Conservation (phyloP, 176 grass and related monocot species). For the Aegilops speltoides region DNA sequence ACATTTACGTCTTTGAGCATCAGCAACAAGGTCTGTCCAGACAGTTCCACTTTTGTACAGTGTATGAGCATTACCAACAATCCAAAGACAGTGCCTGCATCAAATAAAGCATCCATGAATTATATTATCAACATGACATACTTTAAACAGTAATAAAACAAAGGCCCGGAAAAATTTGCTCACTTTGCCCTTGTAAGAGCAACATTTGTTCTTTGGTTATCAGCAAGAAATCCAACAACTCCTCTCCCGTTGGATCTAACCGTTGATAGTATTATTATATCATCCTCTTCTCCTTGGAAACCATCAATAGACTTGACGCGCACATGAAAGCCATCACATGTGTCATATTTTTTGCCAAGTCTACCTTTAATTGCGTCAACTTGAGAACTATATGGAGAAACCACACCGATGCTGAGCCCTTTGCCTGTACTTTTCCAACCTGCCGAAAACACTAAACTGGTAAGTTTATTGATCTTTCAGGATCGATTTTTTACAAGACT, state of each 20-base stretch:
- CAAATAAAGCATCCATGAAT: constrained; percentile 14
- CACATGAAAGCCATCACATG: constrained; percentile 48
- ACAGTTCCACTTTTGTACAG: constrained; percentile 50
- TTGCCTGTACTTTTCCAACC: constrained; percentile 40
- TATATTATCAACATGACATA: not conserved
- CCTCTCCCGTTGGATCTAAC: constrained; percentile 61
- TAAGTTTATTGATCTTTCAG: not conserved
- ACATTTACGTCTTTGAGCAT: constrained; percentile 47
- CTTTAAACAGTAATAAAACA: not conserved
- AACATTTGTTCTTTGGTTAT: constrained; percentile 77
- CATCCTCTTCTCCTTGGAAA: constrained; percentile 85
- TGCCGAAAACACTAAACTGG: constrained; percentile 23
- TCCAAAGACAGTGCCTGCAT: constrained; percentile 87
- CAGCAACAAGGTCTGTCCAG: constrained; percentile 55
- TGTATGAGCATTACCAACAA: constrained; percentile 66
- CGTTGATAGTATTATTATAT: constrained; percentile 78
- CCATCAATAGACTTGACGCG: constrained; percentile 76
- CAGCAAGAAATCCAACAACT: constrained; percentile 60
- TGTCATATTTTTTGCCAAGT: constrained; percentile 51
- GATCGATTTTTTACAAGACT: not conserved
- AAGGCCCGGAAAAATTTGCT: not conserved
- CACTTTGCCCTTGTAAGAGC: constrained; percentile 89
- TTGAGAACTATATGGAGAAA: constrained; percentile 77
- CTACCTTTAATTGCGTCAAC: constrained; percentile 52
- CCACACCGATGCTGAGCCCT: constrained; percentile 53